A percentile compares a stretch with the other conserved stretches of the same genome.
Conservation (phyloP, 1,139 yeast genomes). For the Candida buenavistaensis region DNA sequence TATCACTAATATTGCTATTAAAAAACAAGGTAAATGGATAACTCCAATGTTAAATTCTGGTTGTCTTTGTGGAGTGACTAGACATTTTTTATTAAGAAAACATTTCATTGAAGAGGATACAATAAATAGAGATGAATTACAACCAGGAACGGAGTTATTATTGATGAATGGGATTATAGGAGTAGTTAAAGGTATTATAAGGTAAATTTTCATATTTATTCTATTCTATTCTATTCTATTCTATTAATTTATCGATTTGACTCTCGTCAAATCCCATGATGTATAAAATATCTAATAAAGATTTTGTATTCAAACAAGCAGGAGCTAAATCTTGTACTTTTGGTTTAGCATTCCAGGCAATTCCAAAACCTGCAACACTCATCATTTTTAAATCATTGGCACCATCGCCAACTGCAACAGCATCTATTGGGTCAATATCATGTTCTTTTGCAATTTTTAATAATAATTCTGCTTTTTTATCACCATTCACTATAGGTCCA, state of each 20-base stretch:
- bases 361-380: conserved; percentile 88
- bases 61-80: conserved; percentile 81
- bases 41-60: conserved; percentile 81
- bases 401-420: conserved; percentile 95
- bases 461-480: conserved; percentile 74
- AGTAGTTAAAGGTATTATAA: conserved; percentile 61
- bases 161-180: conserved; percentile 86
- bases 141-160: conserved; percentile 64
- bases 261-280: conserved; percentile 72
- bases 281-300: conserved; percentile 73
- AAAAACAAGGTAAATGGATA: conserved; percentile 58
- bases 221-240: conserved; percentile 11
- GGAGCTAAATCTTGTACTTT: conserved; percentile 84
- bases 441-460: conserved; percentile 66
- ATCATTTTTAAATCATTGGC: conserved; percentile 95
- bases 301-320: conserved; percentile 67
- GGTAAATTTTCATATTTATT: conserved; percentile 1
- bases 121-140: conserved; percentile 45
- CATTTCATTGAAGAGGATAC: conserved; percentile 57
- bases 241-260: conserved; percentile 42
- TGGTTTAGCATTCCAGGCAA: conserved; percentile 98
- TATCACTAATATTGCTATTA: conserved; percentile 76
- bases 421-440: conserved; percentile 51
- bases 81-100: conserved; percentile 62
- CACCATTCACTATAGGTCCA: conserved; percentile 87